Percentiles rank a stretch among this genome's conserved stretches.
These are phyloP conservation scores for Daldinia childiae DNA, from an alignment of 495 filamentous ascomycete species.

Conservation along the genomic window DNA sequence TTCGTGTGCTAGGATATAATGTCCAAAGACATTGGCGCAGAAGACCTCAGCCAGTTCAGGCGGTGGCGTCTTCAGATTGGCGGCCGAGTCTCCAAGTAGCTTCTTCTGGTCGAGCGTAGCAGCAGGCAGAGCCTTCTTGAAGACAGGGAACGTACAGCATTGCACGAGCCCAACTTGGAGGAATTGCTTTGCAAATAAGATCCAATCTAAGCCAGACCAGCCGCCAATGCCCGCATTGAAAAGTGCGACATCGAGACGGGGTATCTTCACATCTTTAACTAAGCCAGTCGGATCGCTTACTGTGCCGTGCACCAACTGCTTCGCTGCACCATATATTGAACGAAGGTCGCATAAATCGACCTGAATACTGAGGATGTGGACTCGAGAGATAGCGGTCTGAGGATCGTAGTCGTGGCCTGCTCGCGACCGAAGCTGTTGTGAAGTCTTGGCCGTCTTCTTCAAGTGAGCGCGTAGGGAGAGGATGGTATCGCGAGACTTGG, in stretches of 20 bases:
- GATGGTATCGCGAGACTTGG: conserved; percentile 70
- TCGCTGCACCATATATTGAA: conserved; percentile 58
- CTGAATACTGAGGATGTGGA: conserved; percentile 65
- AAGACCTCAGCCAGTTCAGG: conserved; percentile 77
- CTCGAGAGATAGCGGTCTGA: conserved; percentile 54
- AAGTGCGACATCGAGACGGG: conserved; percentile 80
- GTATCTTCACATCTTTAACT: conserved; percentile 60
- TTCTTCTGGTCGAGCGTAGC: conserved; percentile 55
- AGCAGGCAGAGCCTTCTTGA: conserved; percentile 72
- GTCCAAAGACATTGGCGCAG: conserved; percentile 91
- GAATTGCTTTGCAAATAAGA: conserved; percentile 64
- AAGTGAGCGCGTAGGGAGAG: conserved; percentile 63
- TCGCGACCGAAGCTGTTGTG: conserved; percentile 49
- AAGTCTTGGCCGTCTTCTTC: conserved; percentile 51
- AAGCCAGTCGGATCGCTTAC: conserved; percentile 55
- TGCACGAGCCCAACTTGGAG: conserved; percentile 69
- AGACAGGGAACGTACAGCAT: conserved; percentile 79
- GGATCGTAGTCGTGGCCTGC: conserved; percentile 56
- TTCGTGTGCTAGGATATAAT: conserved; percentile 88
- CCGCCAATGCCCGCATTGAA: conserved; percentile 93
- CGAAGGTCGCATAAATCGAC: conserved; percentile 65
- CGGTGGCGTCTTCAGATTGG: conserved; percentile 17
- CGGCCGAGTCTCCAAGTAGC: conserved; percentile 27
- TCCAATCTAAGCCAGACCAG: conserved; percentile 83
- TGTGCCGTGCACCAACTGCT: conserved; percentile 59